These are phyloP conservation scores for Erodium moschatum DNA, from an alignment of 441 rosid genomes.

Conservation along the genomic window DNA sequence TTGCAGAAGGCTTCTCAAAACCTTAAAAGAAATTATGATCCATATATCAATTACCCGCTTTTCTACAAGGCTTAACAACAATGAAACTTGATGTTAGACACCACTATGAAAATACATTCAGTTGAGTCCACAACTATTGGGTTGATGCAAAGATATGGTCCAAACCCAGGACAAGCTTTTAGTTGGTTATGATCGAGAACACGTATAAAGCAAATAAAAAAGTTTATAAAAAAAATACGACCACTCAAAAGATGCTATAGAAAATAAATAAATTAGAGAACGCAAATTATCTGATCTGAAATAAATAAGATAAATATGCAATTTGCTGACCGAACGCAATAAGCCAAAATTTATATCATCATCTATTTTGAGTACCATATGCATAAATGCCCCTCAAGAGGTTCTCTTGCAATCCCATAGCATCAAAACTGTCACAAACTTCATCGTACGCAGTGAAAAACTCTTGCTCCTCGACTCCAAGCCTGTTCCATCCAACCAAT, in stretches of 20 bases:
- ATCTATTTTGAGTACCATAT: slow-evolving; percentile 32
- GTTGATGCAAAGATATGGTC: not conserved
- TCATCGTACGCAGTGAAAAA: slow-evolving; percentile 52
- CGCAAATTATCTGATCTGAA: not conserved
- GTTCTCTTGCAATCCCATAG: slow-evolving; percentile 39
- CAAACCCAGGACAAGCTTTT: not conserved
- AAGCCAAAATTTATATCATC: not conserved
- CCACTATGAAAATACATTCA: not conserved
- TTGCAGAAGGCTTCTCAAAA: slow-evolving; percentile 33
- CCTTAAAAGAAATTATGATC: slow-evolving; percentile 23
- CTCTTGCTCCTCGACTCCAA: slow-evolving; percentile 37
- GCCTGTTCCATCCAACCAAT: slow-evolving; percentile 21
- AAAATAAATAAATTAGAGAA: not conserved
- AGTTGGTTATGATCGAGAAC: not conserved
- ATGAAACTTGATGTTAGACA: not conserved
- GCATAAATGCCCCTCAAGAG: slow-evolving; percentile 59
- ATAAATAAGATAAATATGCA: not conserved
- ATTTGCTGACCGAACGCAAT: not conserved
- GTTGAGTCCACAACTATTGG: not conserved
- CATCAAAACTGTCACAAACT: slow-evolving; percentile 39
- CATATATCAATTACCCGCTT: not conserved
- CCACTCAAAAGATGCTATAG: not conserved
- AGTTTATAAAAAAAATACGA: not conserved
- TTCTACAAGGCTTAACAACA: not conserved
- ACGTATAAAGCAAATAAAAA: not conserved